Conservation (phyloP, 148 eudicot species). For the Pharnaceum exiguum region DNA sequence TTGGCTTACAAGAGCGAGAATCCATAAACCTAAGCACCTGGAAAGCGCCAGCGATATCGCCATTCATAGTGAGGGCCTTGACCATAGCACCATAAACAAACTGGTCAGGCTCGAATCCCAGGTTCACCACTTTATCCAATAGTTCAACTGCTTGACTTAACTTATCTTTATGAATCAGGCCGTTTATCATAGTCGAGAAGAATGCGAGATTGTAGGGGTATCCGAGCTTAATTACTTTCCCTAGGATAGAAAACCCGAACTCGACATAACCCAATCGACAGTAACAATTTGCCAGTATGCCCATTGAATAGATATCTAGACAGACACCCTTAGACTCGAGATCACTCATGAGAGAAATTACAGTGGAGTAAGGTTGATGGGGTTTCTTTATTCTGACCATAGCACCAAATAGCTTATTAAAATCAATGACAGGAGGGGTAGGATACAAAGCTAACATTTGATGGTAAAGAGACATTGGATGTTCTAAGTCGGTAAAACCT, state of each 20-base stretch:
- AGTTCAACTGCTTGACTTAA: neutral
- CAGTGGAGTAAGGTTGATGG: constrained; percentile 4
- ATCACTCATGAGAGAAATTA: neutral
- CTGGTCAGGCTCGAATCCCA: neutral
- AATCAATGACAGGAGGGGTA: neutral
- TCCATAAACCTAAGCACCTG: neutral
- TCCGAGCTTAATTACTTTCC: neutral
- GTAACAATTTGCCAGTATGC: constrained; percentile 1
- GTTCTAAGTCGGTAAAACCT: neutral
- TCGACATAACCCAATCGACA: neutral
- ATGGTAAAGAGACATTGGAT: neutral
- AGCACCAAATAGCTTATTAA: neutral
- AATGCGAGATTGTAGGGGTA: neutral
- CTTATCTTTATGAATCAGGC: neutral
- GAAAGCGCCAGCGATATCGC: constrained; percentile 5
- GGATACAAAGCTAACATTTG: neutral
- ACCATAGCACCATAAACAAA: constrained; percentile 2
- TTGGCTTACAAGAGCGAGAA: neutral
- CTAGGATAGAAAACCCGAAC: neutral
- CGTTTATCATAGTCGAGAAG: neutral
- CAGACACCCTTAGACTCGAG: neutral
- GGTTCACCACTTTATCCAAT: neutral
- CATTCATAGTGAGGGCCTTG: constrained; percentile 4
- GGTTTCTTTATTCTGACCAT: constrained; percentile 5
- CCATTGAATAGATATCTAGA: neutral